Conservation (phyloP, 2,329 filamentous ascomycete species). For the Alternaria alternata region DNA sequence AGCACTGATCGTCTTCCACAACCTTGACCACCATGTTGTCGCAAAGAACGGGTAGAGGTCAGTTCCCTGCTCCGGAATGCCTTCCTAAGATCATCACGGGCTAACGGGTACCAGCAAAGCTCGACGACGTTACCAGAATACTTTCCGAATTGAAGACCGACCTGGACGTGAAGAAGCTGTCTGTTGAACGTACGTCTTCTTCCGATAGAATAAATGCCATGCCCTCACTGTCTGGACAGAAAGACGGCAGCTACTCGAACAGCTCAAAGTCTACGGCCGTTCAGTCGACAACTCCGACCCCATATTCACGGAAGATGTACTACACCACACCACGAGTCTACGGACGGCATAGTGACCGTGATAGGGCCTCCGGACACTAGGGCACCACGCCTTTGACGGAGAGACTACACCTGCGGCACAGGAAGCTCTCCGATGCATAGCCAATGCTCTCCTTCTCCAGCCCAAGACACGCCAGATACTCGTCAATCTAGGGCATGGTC, state of each 20-base stretch:
- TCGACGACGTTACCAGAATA: slow-evolving; percentile 71
- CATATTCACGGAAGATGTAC: slow-evolving; percentile 82
- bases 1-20: background rate
- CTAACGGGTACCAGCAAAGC: slow-evolving; percentile 63
- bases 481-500: slow-evolving; percentile 72
- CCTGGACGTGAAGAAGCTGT: slow-evolving; percentile 66
- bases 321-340: background rate
- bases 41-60: slow-evolving; percentile 34
- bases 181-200: slow-evolving; percentile 63
- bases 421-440: slow-evolving; percentile 81
- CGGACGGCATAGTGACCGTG: slow-evolving; percentile 15
- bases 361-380: slow-evolving; percentile 78
- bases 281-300: slow-evolving; percentile 76
- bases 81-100: background rate
- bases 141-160: slow-evolving; percentile 70
- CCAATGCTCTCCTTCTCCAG: slow-evolving; percentile 81
- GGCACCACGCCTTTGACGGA: slow-evolving; percentile 76
- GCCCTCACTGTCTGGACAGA: slow-evolving; percentile 57
- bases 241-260: slow-evolving; percentile 63
- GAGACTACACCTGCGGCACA: slow-evolving; percentile 66
- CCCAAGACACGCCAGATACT: slow-evolving; percentile 74
- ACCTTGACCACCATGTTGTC: slow-evolving; percentile 9
- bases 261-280: slow-evolving; percentile 82
- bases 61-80: background rate
- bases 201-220: background rate